phyloP scores from a whole-genome alignment of 2,329 filamentous ascomycete species.

The Colletotrichum sp. region DNA sequence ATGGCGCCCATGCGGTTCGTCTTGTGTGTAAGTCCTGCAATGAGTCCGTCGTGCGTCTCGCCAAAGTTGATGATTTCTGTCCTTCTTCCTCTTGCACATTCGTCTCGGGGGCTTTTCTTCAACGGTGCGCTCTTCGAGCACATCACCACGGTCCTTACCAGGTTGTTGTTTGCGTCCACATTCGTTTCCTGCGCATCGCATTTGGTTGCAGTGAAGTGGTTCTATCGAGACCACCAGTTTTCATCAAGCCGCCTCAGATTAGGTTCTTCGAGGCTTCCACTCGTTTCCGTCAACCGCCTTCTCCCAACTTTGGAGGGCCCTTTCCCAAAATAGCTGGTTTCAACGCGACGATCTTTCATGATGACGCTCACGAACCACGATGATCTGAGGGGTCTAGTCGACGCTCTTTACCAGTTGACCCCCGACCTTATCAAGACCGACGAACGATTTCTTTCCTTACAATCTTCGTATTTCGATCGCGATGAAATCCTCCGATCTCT shows the following conservation, averaged over 20 bases:
- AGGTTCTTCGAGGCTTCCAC: neutral
- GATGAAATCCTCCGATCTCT: slow-evolving; percentile 26
- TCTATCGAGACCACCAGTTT: neutral
- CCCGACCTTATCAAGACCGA: neutral
- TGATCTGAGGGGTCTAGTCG: neutral
- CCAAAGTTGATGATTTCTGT: neutral
- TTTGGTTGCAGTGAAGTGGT: neutral
- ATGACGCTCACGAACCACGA: neutral
- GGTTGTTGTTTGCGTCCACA: neutral
- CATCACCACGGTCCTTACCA: neutral
- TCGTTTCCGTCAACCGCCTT: neutral
- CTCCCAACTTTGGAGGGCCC: neutral
- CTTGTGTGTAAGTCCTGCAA: neutral
- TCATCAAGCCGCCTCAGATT: neutral
- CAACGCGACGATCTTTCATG: neutral
- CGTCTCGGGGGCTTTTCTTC: neutral
- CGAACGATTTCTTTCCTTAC: neutral
- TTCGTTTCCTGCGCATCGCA: neutral
- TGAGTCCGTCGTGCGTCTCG: neutral
- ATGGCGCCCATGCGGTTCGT: neutral
- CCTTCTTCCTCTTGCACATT: neutral
- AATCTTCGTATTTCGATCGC: neutral
- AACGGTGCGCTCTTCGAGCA: neutral
- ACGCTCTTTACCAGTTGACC: neutral
- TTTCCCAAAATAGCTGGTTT: neutral